Evolutionary conservation across 75 land plant species (phyloP).

Genomic region (Cunninghamia lanceolata): DNA sequence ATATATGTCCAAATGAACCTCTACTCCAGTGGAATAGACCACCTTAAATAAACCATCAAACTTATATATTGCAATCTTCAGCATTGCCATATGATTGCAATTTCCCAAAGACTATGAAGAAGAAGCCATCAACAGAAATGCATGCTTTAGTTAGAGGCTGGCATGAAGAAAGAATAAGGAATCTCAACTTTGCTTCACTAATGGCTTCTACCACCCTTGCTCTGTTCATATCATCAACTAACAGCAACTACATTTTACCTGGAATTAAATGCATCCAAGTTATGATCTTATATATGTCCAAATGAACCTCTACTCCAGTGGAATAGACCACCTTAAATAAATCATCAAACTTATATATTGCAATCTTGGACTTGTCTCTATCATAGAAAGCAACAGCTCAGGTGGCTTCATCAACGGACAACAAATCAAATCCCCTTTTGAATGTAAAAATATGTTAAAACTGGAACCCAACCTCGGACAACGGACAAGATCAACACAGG

Average conservation of each 20-base stretch:
- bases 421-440: constrained; percentile 18
- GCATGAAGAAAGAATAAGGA: background rate
- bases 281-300: too few species aligned
- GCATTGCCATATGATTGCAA: background rate
- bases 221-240: too few species aligned
- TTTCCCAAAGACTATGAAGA: constrained; percentile 15
- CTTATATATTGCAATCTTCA: too few species aligned
- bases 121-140: constrained; percentile 23
- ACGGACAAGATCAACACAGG: constrained; percentile 5
- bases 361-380: background rate
- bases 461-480: constrained; percentile 9
- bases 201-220: constrained; percentile 23
- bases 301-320: too few species aligned
- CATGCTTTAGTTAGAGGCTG: constrained; percentile 23
- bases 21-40: too few species aligned
- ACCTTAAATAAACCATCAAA: too few species aligned
- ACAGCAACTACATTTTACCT: too few species aligned
- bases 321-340: constrained; percentile 5
- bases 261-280: constrained; percentile 32
- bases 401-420: constrained; percentile 27
- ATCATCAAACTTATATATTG: constrained; percentile 22
- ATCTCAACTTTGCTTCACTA: constrained; percentile 18
- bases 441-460: background rate
- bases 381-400: constrained; percentile 20
- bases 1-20: too few species aligned